phyloP scores from a whole-genome alignment of 352 stramenopile genomes.

The Pythium pyrilobum region DNA sequence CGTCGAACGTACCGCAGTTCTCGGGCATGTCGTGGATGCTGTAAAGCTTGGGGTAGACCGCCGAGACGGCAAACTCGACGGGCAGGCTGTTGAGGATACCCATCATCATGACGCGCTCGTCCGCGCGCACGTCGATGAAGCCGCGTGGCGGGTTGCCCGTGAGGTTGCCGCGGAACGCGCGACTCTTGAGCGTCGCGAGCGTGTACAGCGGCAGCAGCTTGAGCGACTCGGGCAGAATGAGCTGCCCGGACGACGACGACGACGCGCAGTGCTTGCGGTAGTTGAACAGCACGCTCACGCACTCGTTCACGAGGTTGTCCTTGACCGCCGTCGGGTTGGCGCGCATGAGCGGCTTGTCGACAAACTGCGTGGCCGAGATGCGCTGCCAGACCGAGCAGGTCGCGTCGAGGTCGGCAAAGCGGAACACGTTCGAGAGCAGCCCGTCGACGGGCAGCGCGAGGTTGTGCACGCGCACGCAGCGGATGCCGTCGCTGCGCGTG shows the following conservation, averaged over 20 bases:
- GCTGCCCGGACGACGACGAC: conserved; percentile 86
- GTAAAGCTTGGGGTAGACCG: conserved; percentile 87
- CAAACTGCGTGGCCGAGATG: conserved; percentile 68
- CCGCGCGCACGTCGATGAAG: conserved; percentile 81
- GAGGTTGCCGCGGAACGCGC: conserved; percentile 80
- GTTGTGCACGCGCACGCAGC: conserved; percentile 91
- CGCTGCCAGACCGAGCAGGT: conserved; percentile 84
- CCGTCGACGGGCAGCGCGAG: conserved; percentile 71
- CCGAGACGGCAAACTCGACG: conserved; percentile 79
- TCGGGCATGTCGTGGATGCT: conserved; percentile 81
- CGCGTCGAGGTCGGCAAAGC: conserved; percentile 83
- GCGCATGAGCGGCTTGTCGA: conserved; percentile 78
- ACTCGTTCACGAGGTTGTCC: conserved; percentile 80
- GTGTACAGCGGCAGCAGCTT: conserved; percentile 90
- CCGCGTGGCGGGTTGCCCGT: conserved; percentile 70
- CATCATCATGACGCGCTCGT: conserved; percentile 87
- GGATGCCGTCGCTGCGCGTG: conserved; percentile 75
- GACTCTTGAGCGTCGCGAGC: conserved; percentile 81
- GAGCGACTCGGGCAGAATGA: conserved; percentile 90
- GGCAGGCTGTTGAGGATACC: conserved; percentile 70
- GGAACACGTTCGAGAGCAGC: conserved; percentile 85
- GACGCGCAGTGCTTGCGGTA: conserved; percentile 90
- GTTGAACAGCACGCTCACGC: conserved; percentile 84
- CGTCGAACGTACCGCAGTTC: conserved; percentile 71
- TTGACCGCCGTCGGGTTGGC: conserved; percentile 69